These are phyloP conservation scores for Lolium multiflorum DNA, from an alignment of 176 grass and related monocot genomes.

Conservation along the genomic window DNA sequence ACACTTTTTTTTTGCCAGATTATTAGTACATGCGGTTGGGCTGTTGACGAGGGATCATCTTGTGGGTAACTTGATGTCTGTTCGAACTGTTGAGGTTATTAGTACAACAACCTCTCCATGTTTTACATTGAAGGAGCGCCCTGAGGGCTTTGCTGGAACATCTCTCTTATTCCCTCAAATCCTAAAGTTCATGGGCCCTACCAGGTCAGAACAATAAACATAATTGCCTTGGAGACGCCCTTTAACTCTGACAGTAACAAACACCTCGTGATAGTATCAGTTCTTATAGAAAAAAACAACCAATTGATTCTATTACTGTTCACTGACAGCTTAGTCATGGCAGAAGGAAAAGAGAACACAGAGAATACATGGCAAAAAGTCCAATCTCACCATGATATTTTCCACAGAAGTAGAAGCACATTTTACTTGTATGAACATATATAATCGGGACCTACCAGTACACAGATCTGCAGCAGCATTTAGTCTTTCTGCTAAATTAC, in stretches of 20 bases:
- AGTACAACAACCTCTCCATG: neutral
- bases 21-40: neutral
- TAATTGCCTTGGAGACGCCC: neutral
- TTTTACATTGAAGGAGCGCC: neutral
- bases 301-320: neutral
- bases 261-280: neutral
- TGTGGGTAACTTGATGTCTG: neutral
- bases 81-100: neutral
- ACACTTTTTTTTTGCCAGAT: neutral
- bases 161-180: neutral
- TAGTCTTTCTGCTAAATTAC: neutral
- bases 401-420: neutral
- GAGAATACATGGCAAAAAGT: neutral
- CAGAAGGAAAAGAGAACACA: neutral
- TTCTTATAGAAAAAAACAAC: neutral
- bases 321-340: neutral
- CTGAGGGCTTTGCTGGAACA: neutral
- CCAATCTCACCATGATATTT: neutral
- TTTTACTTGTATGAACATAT: neutral
- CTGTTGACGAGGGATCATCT: neutral
- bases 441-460: too few species aligned
- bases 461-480: neutral
- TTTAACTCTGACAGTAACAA: slow-evolving; percentile 13
- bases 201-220: neutral
- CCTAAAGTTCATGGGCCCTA: neutral